Base-by-base conservation (phyloP, 768 basidiomycete species). In the Leucocoprinus leucothites region DNA sequence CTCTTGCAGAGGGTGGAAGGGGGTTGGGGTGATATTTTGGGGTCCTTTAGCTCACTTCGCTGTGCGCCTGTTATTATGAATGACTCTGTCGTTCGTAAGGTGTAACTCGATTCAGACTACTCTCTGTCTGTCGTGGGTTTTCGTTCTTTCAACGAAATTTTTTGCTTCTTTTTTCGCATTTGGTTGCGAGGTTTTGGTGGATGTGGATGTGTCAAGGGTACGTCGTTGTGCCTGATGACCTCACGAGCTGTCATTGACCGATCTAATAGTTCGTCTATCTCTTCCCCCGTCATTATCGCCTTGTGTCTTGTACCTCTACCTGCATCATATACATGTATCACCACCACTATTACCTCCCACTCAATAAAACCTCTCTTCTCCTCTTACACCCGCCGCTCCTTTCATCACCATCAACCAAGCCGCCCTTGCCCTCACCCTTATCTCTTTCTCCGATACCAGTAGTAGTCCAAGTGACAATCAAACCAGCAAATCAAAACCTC, bases 11-110 rank as follows among this genome's bases (percentile, higher is more conserved):
- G 43, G 51, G 40, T 47, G 34, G n/a, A 50, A 41, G 57, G 58
- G 24, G 8, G 31, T 3, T 22, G 50, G 44, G 55, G 56, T 42
- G 25, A 55, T 51, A 60, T 63, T 65, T 19, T 53, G 44, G 9
- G 26, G 74, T 75, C 74, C 80, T 85, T 85, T 60, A 85, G 84
- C 81, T 74, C 79, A 83, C 81, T 85, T 84, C 79, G 83, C 79
- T 76, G 82, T 79, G 73, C 79, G 74, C 69, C 61, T 54, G 18
- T 21, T 41, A 55, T 47, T 4, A n/a, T 6, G 38, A 59, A 46
- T 36, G 51, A 42, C 36, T 48, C 21, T 59, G 19, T 36, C 24
- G 9, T 22, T 42, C 47, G 42, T 50, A 56, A 50, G 56, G 52
- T 65, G 67, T 61, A 71, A 71, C 82, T 84, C 79, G 79, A 85